phyloP scores from a whole-genome alignment of 1,139 yeast genomes.

The Geotrichum fermentans region DNA sequence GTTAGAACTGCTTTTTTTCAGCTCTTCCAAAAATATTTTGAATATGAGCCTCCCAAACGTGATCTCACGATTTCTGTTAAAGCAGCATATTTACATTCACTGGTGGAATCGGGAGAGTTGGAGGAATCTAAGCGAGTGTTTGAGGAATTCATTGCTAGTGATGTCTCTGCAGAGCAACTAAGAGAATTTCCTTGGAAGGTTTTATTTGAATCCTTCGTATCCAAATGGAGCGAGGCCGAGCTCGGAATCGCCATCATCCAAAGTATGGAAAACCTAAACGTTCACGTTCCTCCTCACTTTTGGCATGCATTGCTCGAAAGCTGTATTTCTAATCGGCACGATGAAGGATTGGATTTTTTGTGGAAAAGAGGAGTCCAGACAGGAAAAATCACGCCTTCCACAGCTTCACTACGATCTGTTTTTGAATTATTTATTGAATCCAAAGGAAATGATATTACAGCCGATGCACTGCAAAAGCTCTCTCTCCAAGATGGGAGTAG shows the following conservation, averaged over 20 bases:
- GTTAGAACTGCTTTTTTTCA: constrained; percentile 10
- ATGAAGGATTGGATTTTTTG: constrained; percentile 6
- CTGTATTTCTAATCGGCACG: neutral
- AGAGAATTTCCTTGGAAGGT: constrained; percentile 7
- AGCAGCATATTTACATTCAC: constrained; percentile 9
- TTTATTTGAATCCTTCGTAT: constrained; percentile 4
- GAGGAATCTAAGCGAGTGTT: constrained; percentile 5
- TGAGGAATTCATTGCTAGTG: neutral
- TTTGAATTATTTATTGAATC: constrained; percentile 7
- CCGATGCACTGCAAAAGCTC: constrained; percentile 10
- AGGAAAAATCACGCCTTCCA: constrained; percentile 7
- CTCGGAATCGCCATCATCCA: constrained; percentile 5
- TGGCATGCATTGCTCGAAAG: constrained; percentile 12
- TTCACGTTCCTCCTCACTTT: constrained; percentile 5
- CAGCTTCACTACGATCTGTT: constrained; percentile 3
- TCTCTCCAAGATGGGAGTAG: constrained; percentile 1
- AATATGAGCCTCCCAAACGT: constrained; percentile 1
- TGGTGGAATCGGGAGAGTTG: constrained; percentile 11
- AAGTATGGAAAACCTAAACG: constrained; percentile 1
- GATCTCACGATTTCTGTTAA: constrained; percentile 1
- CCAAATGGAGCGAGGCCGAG: constrained; percentile 8
- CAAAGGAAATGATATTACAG: neutral
- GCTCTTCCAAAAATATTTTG: constrained; percentile 9
- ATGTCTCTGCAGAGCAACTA: neutral
- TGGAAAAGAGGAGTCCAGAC: constrained; percentile 14